A percentile compares a stretch with the other conserved stretches of the same genome.
Conservation (phyloP, 129 eudicot genomes). For the Lactuca sativa region DNA sequence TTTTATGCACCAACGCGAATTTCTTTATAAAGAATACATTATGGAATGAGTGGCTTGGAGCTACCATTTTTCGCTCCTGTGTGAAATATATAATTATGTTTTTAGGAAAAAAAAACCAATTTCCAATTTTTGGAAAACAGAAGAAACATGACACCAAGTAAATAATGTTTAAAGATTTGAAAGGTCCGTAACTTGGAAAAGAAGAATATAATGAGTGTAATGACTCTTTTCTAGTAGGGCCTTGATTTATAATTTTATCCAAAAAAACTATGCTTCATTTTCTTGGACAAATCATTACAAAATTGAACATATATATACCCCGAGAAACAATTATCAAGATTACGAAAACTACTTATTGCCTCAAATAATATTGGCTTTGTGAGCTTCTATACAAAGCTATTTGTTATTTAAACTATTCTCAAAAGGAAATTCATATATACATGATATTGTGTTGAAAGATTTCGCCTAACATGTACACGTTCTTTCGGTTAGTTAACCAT, state of each 20-base stretch:
- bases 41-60: too few species aligned
- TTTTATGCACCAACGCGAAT: too few species aligned
- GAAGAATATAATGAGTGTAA: neutral
- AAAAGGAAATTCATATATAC: too few species aligned
- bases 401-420: too few species aligned
- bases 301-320: slow-evolving; percentile 2
- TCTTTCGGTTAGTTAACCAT: too few species aligned
- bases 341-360: neutral
- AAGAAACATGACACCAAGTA: slow-evolving; percentile 12
- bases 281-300: neutral
- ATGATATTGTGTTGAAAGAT: too few species aligned
- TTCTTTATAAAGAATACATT: too few species aligned
- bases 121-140: neutral
- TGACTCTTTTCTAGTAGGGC: neutral
- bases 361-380: too few species aligned
- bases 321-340: neutral
- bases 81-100: too few species aligned
- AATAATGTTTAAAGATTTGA: neutral
- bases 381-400: too few species aligned
- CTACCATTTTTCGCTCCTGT: too few species aligned
- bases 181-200: slow-evolving; percentile 2
- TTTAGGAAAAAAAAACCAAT: neutral
- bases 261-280: slow-evolving; percentile 1
- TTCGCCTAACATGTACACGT: too few species aligned
- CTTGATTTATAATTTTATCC: neutral